Conservation (phyloP, 352 stramenopile genomes). For the Peronospora tabacina region DNA sequence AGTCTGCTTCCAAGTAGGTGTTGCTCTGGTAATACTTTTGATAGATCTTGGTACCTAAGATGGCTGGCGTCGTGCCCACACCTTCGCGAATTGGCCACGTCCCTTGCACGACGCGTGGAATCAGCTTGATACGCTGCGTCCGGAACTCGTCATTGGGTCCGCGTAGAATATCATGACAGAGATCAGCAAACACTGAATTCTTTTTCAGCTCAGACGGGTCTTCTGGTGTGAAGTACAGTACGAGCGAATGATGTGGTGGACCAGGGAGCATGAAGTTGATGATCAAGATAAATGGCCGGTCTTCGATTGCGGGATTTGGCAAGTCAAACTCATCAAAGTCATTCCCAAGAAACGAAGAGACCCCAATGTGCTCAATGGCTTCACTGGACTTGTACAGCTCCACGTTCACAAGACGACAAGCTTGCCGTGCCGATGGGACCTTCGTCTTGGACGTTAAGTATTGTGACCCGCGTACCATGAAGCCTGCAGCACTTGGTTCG, state of each 20-base stretch:
- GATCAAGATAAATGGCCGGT: conserved; percentile 55
- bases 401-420: conserved; percentile 56
- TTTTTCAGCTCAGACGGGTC: conserved; percentile 48
- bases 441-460: conserved; percentile 63
- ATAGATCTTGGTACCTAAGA: conserved; percentile 86
- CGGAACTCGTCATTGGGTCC: conserved; percentile 57
- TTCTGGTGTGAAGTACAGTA: conserved; percentile 76
- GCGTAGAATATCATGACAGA: conserved; percentile 59
- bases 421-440: conserved; percentile 46
- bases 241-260: conserved; percentile 53
- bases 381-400: conserved; percentile 56
- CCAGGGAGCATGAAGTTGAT: conserved; percentile 81
- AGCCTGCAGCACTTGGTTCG: conserved; percentile 55
- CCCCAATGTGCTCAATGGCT: conserved; percentile 50
- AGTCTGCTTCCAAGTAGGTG: conserved; percentile 70
- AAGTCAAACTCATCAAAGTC: conserved; percentile 24
- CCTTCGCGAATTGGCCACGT: conserved; percentile 85
- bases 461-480: conserved; percentile 55
- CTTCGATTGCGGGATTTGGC: conserved; percentile 11
- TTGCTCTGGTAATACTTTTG: conserved; percentile 64
- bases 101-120: conserved; percentile 84
- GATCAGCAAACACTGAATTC: conserved; percentile 60
- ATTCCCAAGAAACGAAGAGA: conserved; percentile 55
- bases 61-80: conserved; percentile 83
- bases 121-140: conserved; percentile 84